Evolutionary conservation across 495 filamentous ascomycete species (phyloP), one percentile per base, ranked within the genome.

Genomic region (Penicillium longicatenatum): DNA sequence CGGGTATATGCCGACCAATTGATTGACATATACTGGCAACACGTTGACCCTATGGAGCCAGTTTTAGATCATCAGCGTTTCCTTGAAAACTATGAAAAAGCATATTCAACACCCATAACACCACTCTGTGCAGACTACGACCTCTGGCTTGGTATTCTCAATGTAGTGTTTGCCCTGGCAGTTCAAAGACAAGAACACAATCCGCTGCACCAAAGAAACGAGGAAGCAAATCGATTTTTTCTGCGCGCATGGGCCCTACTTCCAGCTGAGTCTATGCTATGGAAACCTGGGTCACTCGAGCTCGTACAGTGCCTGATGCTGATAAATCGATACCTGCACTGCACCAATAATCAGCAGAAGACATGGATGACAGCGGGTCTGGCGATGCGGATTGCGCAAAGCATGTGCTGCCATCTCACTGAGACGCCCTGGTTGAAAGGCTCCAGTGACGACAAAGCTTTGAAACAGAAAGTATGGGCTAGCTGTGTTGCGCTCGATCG

Each of bases 321-420:
- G 21, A 66, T 68, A 59, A 68, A 61, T 35, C 60, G 64, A 52
- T 72, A 72, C 49, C 65, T 72, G 24, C 69, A 72, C 20, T 68
- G 69, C 52, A 70, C 69, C 21, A 63, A 44, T 30, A 61, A 66
- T 52, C 61, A 58, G 24, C 67, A 68, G 6, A 60, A 70, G 51
- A 68, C 67, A n/a, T 70, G 67, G 67, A 70, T 70, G 62, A 63
- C 64, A 1, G 64, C 61, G 3, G 65, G 64, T 5, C 54, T 60
- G 46, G 67, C 67, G n/a, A 65, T 68, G 43, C 64, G 67, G 6
- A 70, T 70, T 43, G 69, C 67, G 10, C 66, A 67, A 54, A 67
- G 43, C 17, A 50, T 71, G 24, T 60, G 63, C 22, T 60, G 55
- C 44, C 48, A 69, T 55, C 24, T 42, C 6, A 44, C 49, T 2